Base-by-base conservation (phyloP, 2,329 filamentous ascomycete species). In the Alternaria triticimaculans region DNA sequence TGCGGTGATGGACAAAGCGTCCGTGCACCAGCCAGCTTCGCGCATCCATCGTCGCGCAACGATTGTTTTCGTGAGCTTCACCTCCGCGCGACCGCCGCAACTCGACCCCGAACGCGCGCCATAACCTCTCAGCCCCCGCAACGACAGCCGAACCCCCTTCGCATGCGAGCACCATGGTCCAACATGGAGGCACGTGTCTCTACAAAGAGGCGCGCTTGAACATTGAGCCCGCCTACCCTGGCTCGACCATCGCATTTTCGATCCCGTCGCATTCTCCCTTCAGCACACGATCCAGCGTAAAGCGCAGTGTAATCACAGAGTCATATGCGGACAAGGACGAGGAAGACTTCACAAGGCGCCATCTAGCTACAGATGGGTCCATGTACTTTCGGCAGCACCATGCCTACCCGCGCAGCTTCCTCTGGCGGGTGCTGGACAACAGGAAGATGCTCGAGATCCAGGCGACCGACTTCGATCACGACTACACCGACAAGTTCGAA, bases 201-300 rank as follows among this genome's bases (percentile, higher is more conserved):
- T 96, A 92, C 85, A 94, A 94, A 84, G 93, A 96, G 86, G 93
- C 92, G 80, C 90, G 92, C 79, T 84, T 97, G 81, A 93, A 92
- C 80, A 87, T 96, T 73, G 92, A 96, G 81, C 89, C 90, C 68
- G 86, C 88, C 65, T 90, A 88, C 72, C 84, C 87, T 69, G 88
- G 87, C 73, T 91, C 90, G 63, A 87, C 90, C 74, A 87, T 94
- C 77, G 88, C 89, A 73, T 88, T 95, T 75, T 76, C 75, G 10
- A 76, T 81, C 28, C 79, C 79, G 50, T 69, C 76, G 43, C 72
- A 67, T 66, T 73, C 70, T 53, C 70, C 77, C 11, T 80, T 81
- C 55, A 70, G 74, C 50, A 66, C 71, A 50, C 75, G 74, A 15
- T 67, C 76, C 6, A 69, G 68, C 9, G 68, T 70, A 15, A 80